Evolutionary conservation across 805 yeast genomes (phyloP).

Genomic region (Candida vaughaniae): DNA sequence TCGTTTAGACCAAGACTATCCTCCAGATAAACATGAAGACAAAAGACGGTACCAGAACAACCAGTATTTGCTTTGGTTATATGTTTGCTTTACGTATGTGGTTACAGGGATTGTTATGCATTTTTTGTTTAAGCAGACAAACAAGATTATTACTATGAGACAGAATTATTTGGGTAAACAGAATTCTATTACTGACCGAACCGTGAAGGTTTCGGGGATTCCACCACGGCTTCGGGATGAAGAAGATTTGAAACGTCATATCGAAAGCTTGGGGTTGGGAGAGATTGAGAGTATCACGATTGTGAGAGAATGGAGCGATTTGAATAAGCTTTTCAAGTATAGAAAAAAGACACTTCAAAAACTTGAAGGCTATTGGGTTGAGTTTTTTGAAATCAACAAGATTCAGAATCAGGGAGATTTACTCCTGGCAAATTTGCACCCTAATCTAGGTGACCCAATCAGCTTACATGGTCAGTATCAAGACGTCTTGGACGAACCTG

Average conservation of each 20-base stretch:
- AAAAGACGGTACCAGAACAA: slow-evolving; percentile 20
- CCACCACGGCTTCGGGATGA: slow-evolving; percentile 79
- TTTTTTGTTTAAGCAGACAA: slow-evolving; percentile 66
- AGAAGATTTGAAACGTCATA: slow-evolving; percentile 65
- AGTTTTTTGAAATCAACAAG: slow-evolving; percentile 35
- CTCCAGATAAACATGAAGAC: slow-evolving; percentile 22
- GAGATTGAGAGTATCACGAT: slow-evolving; percentile 73
- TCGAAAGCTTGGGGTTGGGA: slow-evolving; percentile 78
- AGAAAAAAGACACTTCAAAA: slow-evolving; percentile 53
- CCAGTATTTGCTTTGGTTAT: slow-evolving; percentile 74
- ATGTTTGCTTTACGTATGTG: slow-evolving; percentile 80
- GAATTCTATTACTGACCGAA: slow-evolving; percentile 86
- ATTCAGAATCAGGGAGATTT: slow-evolving; percentile 29
- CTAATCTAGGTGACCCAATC: slow-evolving; percentile 28
- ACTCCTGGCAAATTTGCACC: slow-evolving; percentile 22
- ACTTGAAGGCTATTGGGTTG: slow-evolving; percentile 48
- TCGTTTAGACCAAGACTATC: slow-evolving; percentile 30
- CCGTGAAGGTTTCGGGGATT: slow-evolving; percentile 83
- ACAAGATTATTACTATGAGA: slow-evolving; percentile 70
- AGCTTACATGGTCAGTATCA: slow-evolving; percentile 17
- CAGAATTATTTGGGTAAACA: slow-evolving; percentile 83
- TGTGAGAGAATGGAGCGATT: slow-evolving; percentile 81
- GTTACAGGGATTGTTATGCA: slow-evolving; percentile 70
- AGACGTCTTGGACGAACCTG: slow-evolving; percentile 5
- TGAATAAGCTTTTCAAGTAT: slow-evolving; percentile 63